Base-by-base conservation (phyloP, 2,329 filamentous ascomycete species). In the Fusarium agapanthi region DNA sequence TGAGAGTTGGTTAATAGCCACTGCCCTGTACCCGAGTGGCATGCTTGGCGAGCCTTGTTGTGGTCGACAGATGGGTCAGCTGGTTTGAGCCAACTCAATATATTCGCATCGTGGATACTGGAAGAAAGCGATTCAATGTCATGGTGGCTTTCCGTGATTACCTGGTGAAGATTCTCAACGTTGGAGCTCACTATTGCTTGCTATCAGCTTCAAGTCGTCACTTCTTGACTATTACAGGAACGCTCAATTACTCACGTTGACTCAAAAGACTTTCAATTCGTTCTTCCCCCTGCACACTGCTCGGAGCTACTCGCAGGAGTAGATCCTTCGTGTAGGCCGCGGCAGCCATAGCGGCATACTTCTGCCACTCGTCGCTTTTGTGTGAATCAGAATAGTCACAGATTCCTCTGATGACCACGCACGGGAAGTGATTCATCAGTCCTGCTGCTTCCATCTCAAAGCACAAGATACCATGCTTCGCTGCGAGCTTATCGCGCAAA, bases 291-390 rank as follows among this genome's bases (percentile, higher is more conserved):
- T 0, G 11, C 0, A 50, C 0, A 0, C 15, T 24, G 6, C 22
- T 18, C 7, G 45, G 28, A 32, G 45, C 5, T 5, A 50, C 11
- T 5, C 18, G 6, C 1, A 50, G 28, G 0, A 50, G 45, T 0
- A 48, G 0, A 0, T 50, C 45, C 22, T 32, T 50, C 0, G 28
- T 0, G 0, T 32, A 50, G 0, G 45, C 45, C 0, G 45, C 22
- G 0, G 45, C 45, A 0, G 4, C 28, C 45, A 32, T 32, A 0
- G 45, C 45, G 0, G 45, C 28, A 18, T 50, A 50, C 1, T 2
- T 6, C 3, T 50, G 45, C 45, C 45, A 50, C 0, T 24, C 3
- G 1, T 50, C 22, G 1, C 7, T 32, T 0, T 7, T 50, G 0
- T 50, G 47, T 2, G 47, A 7, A 7, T 50, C 28, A 10, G 11